A percentile compares a stretch with the other conserved stretches of the same genome.
Evolutionary conservation across 2,329 filamentous ascomycete genomes (phyloP).

Genomic region (Xylaria sp.): DNA sequence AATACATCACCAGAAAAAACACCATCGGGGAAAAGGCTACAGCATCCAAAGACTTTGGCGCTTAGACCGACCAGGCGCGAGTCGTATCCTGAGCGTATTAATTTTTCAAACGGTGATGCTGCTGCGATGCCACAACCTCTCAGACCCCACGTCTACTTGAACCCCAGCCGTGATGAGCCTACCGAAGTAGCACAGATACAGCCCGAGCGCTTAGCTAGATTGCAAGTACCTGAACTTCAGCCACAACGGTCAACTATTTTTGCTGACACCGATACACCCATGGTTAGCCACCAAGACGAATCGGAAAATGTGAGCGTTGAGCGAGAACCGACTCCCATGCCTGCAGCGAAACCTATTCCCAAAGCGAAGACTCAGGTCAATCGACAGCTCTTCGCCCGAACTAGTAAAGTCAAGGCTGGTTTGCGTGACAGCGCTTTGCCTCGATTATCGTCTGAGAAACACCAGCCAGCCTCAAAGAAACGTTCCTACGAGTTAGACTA

Average conservation of each 20-base stretch:
- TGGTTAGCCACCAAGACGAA: constrained; percentile 44
- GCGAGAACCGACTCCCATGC: constrained; percentile 44
- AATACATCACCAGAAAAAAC: constrained; percentile 46
- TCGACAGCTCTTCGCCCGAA: constrained; percentile 44
- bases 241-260: constrained; percentile 46
- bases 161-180: constrained; percentile 38
- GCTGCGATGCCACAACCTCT: constrained; percentile 36
- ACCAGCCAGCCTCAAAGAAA: constrained; percentile 42
- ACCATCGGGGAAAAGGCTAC: constrained; percentile 43
- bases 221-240: constrained; percentile 39
- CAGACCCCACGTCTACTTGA: constrained; percentile 38
- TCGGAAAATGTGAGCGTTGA: constrained; percentile 43
- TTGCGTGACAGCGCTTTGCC: constrained; percentile 45
- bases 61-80: constrained; percentile 41
- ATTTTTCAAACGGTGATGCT: constrained; percentile 34
- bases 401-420: constrained; percentile 35
- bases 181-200: constrained; percentile 38
- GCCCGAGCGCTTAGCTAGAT: constrained; percentile 34
- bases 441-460: constrained; percentile 41
- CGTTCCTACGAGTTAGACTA: constrained; percentile 59
- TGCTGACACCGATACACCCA: constrained; percentile 46
- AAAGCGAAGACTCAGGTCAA: constrained; percentile 44
- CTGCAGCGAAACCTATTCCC: constrained; percentile 35
- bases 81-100: constrained; percentile 41
- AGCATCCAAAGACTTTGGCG: constrained; percentile 41